Conservation (phyloP, 2,329 filamentous ascomycete genomes). For the Aureobasidium sp. region DNA sequence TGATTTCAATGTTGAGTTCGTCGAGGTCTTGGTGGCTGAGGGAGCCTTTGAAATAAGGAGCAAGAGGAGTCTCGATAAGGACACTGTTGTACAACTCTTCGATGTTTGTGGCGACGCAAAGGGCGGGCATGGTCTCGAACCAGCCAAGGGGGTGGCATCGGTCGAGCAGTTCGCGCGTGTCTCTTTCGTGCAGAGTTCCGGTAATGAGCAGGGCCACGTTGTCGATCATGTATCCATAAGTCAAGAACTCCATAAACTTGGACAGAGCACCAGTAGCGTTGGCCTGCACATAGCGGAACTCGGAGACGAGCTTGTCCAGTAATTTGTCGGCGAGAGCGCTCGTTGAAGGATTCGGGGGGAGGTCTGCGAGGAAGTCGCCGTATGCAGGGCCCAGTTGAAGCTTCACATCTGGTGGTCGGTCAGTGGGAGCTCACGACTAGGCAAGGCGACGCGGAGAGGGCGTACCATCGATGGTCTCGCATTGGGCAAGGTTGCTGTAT, state of each 20-base stretch:
- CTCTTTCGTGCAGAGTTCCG: slow-evolving; percentile 91
- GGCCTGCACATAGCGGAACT: slow-evolving; percentile 92
- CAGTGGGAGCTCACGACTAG: slow-evolving; percentile 2
- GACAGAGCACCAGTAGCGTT: slow-evolving; percentile 87
- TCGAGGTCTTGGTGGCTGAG: slow-evolving; percentile 94
- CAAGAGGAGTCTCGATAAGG: slow-evolving; percentile 90
- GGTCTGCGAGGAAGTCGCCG: slow-evolving; percentile 88
- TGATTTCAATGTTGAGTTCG: slow-evolving; percentile 98
- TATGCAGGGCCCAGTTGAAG: slow-evolving; percentile 94
- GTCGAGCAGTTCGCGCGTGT: slow-evolving; percentile 90
- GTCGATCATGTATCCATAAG: slow-evolving; percentile 99
- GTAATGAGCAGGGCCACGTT: slow-evolving; percentile 98
- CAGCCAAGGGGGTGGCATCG: slow-evolving; percentile 94
- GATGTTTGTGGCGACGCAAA: slow-evolving; percentile 96
- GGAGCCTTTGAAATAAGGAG: slow-evolving; percentile 94
- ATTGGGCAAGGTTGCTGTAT: slow-evolving; percentile 94
- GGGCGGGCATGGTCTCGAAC: slow-evolving; percentile 98
- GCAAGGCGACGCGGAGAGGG: slow-evolving; percentile 9
- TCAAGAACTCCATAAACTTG: slow-evolving; percentile 96
- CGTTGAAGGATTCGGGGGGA: slow-evolving; percentile 94
- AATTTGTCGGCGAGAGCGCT: slow-evolving; percentile 91
- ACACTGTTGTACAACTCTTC: slow-evolving; percentile 99
- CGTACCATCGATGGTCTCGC: slow-evolving; percentile 84
- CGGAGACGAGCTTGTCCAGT: slow-evolving; percentile 94
- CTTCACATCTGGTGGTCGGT: slow-evolving; percentile 68